These are phyloP conservation scores for Diplodia scrobiculata DNA, from an alignment of 2,329 filamentous ascomycete genomes.

Conservation along the genomic window DNA sequence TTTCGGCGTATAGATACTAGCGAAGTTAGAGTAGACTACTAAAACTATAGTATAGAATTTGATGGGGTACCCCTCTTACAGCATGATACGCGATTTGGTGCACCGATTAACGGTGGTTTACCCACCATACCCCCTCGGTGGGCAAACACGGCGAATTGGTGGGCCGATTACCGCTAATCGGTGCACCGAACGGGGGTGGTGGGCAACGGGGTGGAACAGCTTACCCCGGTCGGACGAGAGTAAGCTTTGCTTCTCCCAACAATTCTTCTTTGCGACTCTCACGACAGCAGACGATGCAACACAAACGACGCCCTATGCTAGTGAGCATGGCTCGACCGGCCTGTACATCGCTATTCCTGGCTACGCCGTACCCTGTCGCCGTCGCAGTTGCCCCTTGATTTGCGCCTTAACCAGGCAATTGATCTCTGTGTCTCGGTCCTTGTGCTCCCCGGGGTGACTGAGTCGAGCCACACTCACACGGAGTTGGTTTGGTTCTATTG, in stretches of 20 bases:
- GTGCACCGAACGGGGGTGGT: too few species aligned
- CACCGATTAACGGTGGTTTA: too few species aligned
- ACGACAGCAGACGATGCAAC: background rate
- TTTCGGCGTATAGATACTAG: too few species aligned
- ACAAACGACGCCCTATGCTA: background rate
- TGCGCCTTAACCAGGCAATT: background rate
- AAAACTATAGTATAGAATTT: too few species aligned
- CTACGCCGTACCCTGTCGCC: background rate
- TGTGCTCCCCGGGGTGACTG: background rate
- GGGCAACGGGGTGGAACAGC: too few species aligned
- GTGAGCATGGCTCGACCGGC: background rate
- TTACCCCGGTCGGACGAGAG: background rate
- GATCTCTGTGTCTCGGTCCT: background rate
- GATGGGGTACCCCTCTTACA: too few species aligned
- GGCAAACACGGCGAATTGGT: too few species aligned
- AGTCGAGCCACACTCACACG: background rate
- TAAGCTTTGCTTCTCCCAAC: slow-evolving; percentile 8
- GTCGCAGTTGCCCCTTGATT: background rate
- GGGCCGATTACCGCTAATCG: too few species aligned
- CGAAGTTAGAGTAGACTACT: too few species aligned
- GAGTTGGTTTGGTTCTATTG: background rate
- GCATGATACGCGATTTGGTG: too few species aligned
- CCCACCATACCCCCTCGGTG: too few species aligned
- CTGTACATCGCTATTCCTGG: background rate
- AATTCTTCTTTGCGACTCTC: background rate